Percentiles rank a stretch among this genome's conserved stretches.
Conservation (phyloP, 2,329 filamentous ascomycete species). For the Talaromyces sp. region DNA sequence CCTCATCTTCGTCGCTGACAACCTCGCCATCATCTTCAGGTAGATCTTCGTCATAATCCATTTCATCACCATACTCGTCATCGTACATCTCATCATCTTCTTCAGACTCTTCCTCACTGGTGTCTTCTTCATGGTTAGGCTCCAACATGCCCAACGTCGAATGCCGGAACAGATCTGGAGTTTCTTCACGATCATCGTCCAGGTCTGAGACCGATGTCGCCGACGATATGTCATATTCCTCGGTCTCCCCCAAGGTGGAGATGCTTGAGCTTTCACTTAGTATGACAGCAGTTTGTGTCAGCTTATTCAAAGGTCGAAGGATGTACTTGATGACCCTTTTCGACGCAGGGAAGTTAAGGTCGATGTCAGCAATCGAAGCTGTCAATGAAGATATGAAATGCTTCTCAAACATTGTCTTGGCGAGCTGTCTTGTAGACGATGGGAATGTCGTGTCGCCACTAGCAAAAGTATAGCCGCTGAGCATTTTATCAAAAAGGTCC, state of each 20-base stretch:
- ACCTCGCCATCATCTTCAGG: conserved; percentile 76
- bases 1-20: conserved; percentile 83
- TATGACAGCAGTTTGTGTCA: conserved; percentile 81
- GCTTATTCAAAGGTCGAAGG: conserved; percentile 75
- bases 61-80: conserved; percentile 79
- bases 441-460: conserved; percentile 43
- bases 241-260: conserved; percentile 60
- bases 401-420: conserved; percentile 97
- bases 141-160: conserved; percentile 94
- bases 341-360: conserved; percentile 87
- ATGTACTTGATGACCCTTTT: conserved; percentile 97
- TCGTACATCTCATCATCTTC: conserved; percentile 93
- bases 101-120: conserved; percentile 63
- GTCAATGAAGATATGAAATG: conserved; percentile 87
- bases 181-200: conserved; percentile 84
- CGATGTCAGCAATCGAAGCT: conserved; percentile 87
- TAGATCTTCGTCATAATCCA: conserved; percentile 85
- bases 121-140: conserved; percentile 72
- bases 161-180: conserved; percentile 93
- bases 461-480: conserved; percentile 70
- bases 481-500: conserved; percentile 88
- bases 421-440: conserved; percentile 73
- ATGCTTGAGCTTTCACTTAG: conserved; percentile 78
- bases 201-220: conserved; percentile 84
- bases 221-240: conserved; percentile 83